A percentile compares a stretch with the other conserved stretches of the same genome.
Conservation (phyloP, 2,329 filamentous ascomycete genomes). For the Aureobasidium sp. region DNA sequence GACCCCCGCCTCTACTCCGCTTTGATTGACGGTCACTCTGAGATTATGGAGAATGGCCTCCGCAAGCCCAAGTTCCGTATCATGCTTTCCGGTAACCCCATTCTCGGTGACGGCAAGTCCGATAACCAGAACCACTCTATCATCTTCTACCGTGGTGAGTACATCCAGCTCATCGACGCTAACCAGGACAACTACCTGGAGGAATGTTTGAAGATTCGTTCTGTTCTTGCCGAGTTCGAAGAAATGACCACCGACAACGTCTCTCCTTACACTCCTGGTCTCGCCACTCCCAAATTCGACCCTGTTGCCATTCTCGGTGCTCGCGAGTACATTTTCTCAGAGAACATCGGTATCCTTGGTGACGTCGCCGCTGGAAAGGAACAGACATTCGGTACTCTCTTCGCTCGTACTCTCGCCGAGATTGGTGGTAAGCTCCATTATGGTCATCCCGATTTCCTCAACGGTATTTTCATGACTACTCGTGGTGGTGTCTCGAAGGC, state of each 20-base stretch:
- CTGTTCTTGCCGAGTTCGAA: slow-evolving; percentile 94
- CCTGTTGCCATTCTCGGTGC: slow-evolving; percentile 97
- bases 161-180: slow-evolving; percentile 98
- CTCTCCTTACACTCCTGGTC: slow-evolving; percentile 91
- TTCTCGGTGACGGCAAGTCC: slow-evolving; percentile 96
- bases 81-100: slow-evolving; percentile 95
- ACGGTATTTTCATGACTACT: slow-evolving; percentile 98
- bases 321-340: slow-evolving; percentile 99
- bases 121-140: slow-evolving; percentile 98
- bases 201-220: slow-evolving; percentile 97
- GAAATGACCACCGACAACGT: slow-evolving; percentile 97
- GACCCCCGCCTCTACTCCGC: slow-evolving; percentile 94
- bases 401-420: slow-evolving; percentile 90
- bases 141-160: slow-evolving; percentile 99
- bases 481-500: slow-evolving; percentile 98
- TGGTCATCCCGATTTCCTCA: slow-evolving; percentile 98
- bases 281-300: slow-evolving; percentile 61
- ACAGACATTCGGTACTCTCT: slow-evolving; percentile 98
- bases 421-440: slow-evolving; percentile 99
- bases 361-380: slow-evolving; percentile 98
- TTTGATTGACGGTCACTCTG: slow-evolving; percentile 92
- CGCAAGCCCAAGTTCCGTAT: slow-evolving; percentile 95
- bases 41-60: slow-evolving; percentile 96
- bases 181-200: slow-evolving; percentile 99
- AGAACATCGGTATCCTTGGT: slow-evolving; percentile 98